Evolutionary conservation across 2,329 filamentous ascomycete genomes (phyloP), one percentile per base, ranked within the genome.

Genomic region (Graphilbum fragrans): DNA sequence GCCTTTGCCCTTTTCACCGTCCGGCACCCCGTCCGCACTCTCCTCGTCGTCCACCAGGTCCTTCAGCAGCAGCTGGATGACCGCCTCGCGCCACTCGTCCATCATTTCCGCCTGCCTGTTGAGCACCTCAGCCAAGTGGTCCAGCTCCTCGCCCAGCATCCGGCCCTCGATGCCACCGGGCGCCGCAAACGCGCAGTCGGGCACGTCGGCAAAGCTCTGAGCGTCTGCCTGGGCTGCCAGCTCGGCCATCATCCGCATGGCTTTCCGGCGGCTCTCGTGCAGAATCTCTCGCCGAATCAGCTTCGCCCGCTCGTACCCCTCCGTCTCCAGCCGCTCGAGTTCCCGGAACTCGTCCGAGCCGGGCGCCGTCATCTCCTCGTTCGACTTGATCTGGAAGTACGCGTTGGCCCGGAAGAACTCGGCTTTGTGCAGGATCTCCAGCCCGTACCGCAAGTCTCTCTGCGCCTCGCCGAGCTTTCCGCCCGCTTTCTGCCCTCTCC

Each of bases 401-500:
- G 80, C 82, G 50, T 87, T 94, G 14, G 81, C 86, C 21, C 80
- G 80, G 54, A 93, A 94, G 61, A 95, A 95, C 1, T 77, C 69
- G 23, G 82, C 86, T 49, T 81, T 78, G 56, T 95, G 90, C 46
- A 90, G 73, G 35, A 93, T 60, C 54, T 94, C 86, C 17, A 94
- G 65, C 3, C 84, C 79, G 18, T 68, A 70, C 10, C 86, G 79
- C 19, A 95, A 65, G 35, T 77, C 73, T 41, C 79, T 74, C 27
- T 79, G 75, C 38, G 72, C 69, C 31, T 76, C 69, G 38, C 70
- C 66, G 20, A 85, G 51, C 50, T n/a, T 9, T 9, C 32, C 32
- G 32, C 32, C 32, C 7, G n/a, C 5, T 17, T 34, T 34, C 5
- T 8, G n/a, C 29, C 29, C 11, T 27, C 12, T n/a, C n/a, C n/a